These are phyloP conservation scores for Mortierella sp. DNA, from an alignment of 371 early-diverging fungal species.

Conservation along the genomic window DNA sequence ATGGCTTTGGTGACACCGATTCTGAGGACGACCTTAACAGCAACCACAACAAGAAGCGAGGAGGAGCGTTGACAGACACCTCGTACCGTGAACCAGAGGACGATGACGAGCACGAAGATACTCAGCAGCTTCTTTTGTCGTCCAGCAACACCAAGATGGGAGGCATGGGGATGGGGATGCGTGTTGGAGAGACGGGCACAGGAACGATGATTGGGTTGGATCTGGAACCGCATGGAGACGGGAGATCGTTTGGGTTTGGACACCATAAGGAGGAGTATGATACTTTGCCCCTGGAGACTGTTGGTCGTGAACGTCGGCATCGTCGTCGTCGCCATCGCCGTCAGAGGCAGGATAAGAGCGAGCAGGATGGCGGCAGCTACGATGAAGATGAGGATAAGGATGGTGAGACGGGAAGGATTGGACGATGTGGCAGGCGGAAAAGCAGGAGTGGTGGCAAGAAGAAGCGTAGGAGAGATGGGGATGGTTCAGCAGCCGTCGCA, in stretches of 20 bases:
- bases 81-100: conserved; percentile 4
- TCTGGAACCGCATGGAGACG: conserved; percentile 36
- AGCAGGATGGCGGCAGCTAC: neutral
- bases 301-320: conserved; percentile 2
- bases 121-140: conserved; percentile 34
- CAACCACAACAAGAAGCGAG: neutral
- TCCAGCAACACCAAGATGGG: conserved; percentile 37
- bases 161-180: conserved; percentile 54
- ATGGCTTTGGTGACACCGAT: neutral
- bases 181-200: conserved; percentile 52
- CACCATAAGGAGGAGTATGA: conserved; percentile 22
- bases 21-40: conserved; percentile 6
- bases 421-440: conserved; percentile 5
- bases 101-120: conserved; percentile 28
- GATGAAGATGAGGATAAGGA: neutral
- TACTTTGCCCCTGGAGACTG: conserved; percentile 30
- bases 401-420: neutral
- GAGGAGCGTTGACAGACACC: neutral
- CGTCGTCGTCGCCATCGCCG: conserved; percentile 5
- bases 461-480: conserved; percentile 12
- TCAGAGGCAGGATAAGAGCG: neutral
- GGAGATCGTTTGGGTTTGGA: neutral
- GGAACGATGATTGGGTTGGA: conserved; percentile 55
- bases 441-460: neutral
- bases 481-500: conserved; percentile 5